Evolutionary conservation across 2,329 filamentous ascomycete genomes (phyloP).

Genomic region (Clathrospora elynae): DNA sequence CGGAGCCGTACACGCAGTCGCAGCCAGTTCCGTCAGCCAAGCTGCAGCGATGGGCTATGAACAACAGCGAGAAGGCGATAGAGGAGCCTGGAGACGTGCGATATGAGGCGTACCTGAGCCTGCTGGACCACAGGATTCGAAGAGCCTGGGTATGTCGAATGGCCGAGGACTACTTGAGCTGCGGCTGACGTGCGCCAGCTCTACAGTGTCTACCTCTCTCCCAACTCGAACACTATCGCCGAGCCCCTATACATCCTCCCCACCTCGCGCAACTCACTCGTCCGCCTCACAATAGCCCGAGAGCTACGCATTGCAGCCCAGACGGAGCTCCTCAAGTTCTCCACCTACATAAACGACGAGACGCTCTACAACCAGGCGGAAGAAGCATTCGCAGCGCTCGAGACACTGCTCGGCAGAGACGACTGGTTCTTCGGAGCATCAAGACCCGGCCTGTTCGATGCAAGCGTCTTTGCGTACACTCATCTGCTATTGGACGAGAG

Average conservation of each 20-base stretch:
- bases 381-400: slow-evolving; percentile 67
- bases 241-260: slow-evolving; percentile 70
- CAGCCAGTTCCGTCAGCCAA: slow-evolving; percentile 64
- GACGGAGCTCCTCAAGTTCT: slow-evolving; percentile 71
- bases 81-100: slow-evolving; percentile 59
- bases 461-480: slow-evolving; percentile 87
- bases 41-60: slow-evolving; percentile 70
- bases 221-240: slow-evolving; percentile 70
- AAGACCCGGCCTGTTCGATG: slow-evolving; percentile 78
- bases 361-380: slow-evolving; percentile 65
- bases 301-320: slow-evolving; percentile 76
- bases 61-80: slow-evolving; percentile 41
- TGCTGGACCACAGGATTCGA: slow-evolving; percentile 77
- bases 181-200: slow-evolving; percentile 55
- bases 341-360: slow-evolving; percentile 61
- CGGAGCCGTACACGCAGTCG: slow-evolving; percentile 41
- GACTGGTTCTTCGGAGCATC: slow-evolving; percentile 65
- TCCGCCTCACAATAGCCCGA: slow-evolving; percentile 66
- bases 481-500: slow-evolving; percentile 73
- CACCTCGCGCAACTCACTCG: slow-evolving; percentile 64
- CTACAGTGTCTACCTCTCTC: slow-evolving; percentile 78
- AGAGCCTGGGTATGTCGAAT: slow-evolving; percentile 73
- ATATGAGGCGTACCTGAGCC: slow-evolving; percentile 75
- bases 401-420: slow-evolving; percentile 61
- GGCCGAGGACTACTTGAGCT: not conserved